Evolutionary conservation across 768 basidiomycete genomes (phyloP).

Genomic region (Cytidiella melzeri): DNA sequence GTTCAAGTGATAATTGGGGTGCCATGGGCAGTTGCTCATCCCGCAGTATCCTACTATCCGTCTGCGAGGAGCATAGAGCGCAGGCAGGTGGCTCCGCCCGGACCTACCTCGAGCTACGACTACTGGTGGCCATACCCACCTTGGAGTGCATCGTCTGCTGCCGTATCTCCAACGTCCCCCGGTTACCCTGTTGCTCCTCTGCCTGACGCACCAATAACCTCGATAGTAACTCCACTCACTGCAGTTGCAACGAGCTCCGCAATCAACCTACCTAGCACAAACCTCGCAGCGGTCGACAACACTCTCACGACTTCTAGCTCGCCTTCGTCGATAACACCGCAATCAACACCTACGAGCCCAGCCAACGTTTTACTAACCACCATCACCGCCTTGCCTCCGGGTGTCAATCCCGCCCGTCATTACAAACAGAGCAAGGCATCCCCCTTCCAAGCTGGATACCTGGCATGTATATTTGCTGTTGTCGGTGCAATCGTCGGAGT

Average conservation of each 20-base stretch:
- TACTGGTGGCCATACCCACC: constrained; percentile 31
- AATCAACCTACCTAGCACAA: background rate
- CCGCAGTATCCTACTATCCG: background rate
- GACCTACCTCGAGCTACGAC: constrained; percentile 10
- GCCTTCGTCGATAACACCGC: background rate
- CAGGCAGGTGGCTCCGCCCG: background rate
- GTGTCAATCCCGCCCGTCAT: constrained; percentile 10
- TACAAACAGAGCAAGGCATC: background rate
- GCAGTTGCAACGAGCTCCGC: background rate
- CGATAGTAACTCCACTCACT: background rate
- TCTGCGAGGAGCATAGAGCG: background rate
- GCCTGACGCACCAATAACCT: background rate
- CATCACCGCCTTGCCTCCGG: constrained; percentile 23
- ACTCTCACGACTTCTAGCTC: constrained; percentile 3
- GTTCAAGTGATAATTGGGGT: too few relatives aligned
- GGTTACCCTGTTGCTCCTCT: background rate
- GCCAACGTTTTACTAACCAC: constrained; percentile 13
- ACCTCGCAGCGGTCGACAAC: background rate
- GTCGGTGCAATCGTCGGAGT: constrained; percentile 22
- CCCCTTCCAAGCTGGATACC: constrained; percentile 23
- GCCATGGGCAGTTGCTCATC: background rate
- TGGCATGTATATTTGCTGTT: constrained; percentile 24
- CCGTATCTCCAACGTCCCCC: background rate
- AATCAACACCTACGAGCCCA: background rate
- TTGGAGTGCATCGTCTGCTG: constrained; percentile 11